These are phyloP conservation scores for Salvia hispanica DNA, from an alignment of 257 asterid species.

Conservation along the genomic window DNA sequence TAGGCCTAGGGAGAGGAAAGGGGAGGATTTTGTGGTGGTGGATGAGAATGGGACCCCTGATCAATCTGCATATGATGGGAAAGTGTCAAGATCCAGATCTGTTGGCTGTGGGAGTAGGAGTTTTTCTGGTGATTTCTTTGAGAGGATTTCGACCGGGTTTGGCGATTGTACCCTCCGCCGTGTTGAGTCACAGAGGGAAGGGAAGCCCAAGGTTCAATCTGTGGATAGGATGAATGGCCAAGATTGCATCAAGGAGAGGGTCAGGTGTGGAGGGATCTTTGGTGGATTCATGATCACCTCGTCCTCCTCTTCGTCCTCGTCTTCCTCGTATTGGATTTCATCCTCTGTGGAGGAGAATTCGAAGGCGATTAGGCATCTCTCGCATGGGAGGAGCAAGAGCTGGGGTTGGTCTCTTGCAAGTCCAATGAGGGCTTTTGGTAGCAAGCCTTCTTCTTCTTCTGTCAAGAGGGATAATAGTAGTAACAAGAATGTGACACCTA, in stretches of 20 bases:
- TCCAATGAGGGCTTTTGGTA: constrained; percentile 88
- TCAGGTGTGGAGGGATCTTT: constrained; percentile 88
- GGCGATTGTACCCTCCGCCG: constrained; percentile 94
- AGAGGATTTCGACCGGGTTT: constrained; percentile 92
- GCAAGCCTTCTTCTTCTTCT: constrained; percentile 53
- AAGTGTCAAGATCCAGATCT: constrained; percentile 94
- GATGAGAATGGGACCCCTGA: constrained; percentile 77
- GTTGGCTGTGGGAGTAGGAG: constrained; percentile 99
- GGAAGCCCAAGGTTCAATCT: constrained; percentile 56
- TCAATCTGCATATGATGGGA: constrained; percentile 57
- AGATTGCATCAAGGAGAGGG: constrained; percentile 80
- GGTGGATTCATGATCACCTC: constrained; percentile 82
- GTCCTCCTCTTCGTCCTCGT: constrained; percentile 78
- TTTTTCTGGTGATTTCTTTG: constrained; percentile 94
- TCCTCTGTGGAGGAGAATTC: constrained; percentile 60
- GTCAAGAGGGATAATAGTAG: constrained; percentile 52
- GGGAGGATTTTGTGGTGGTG: constrained; percentile 56
- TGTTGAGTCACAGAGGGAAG: constrained; percentile 97
- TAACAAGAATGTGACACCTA: constrained; percentile 60
- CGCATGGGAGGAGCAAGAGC: constrained; percentile 85
- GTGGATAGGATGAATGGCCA: constrained; percentile 51
- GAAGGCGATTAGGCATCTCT: constrained; percentile 39
- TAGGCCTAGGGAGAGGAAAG: constrained; percentile 52
- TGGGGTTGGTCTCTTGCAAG: constrained; percentile 99
- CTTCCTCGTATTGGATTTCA: constrained; percentile 65